Evolutionary conservation across 352 stramenopile genomes (phyloP), one percentile per base, ranked within the genome.

Genomic region (Pythium apleroticum): DNA sequence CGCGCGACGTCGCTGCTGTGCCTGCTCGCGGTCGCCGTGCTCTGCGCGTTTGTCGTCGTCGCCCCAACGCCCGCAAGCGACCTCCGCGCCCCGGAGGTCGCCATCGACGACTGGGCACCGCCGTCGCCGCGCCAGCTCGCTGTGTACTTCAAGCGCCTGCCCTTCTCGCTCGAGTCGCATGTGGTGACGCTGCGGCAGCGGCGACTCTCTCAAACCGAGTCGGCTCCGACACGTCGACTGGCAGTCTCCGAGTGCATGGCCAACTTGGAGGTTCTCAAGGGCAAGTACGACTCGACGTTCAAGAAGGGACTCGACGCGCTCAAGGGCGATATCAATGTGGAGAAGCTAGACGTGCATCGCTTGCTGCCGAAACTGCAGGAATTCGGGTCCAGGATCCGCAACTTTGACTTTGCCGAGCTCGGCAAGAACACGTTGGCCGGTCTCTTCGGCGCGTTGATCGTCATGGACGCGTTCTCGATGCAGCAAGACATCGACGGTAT

Each of bases 401-500:
- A 53, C 15, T 61, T 61, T 19, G 41, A 61, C 41, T 61, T 61
- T 41, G 55, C 37, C 15, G 25, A 35, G 14, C 4, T 61, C 10
- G 55, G 24, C n/a, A 28, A 31, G 20, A 35, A 20, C 10, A 9
- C 37, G 19, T 28, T 61, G 12, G 31, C 15, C 17, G 41, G 24
- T 1, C 17, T 61, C 7, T 25, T 41, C 15, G 39, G 49, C 9
- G 3, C 31, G 22, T 20, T 41, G 10, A 14, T 61, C 39, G 19
- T 61, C 39, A 15, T 41, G 12, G 55, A 61, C 4, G 24, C 11
- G 4, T 8, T 61, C 25, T 11, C 37, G 41, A 14, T 53, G 4
- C 30, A 33, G 30, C 30, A 33, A 33, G 30, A 33, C 30, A 33
- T 33, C 30, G 30, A 33, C 30, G 30, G 30, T 9, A 33, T 61